Percentiles rank a stretch among this genome's conserved stretches.
Conservation (phyloP, 2,329 filamentous ascomycete genomes). For the Dactylonectria estremocensis region DNA sequence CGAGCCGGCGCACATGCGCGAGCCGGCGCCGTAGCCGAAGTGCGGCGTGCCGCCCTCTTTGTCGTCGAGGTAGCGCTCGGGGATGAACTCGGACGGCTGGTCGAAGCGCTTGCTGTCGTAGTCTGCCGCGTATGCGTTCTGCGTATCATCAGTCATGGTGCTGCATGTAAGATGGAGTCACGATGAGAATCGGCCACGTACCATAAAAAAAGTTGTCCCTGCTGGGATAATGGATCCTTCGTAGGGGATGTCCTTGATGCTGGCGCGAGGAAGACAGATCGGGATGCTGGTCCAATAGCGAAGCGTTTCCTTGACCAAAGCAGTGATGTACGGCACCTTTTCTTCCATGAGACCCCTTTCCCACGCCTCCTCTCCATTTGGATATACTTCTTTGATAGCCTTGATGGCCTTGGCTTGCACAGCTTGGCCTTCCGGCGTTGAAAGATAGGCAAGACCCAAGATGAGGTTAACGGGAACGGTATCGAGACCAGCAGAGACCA, state of each 20-base stretch:
- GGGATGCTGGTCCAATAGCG: slow-evolving; percentile 87
- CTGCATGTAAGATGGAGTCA: not conserved
- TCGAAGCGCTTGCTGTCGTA: slow-evolving; percentile 81
- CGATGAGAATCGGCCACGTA: slow-evolving; percentile 44
- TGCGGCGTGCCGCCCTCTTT: slow-evolving; percentile 71
- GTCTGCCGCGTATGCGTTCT: slow-evolving; percentile 82
- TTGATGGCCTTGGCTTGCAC: slow-evolving; percentile 79
- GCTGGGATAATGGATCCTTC: slow-evolving; percentile 78
- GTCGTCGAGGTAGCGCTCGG: slow-evolving; percentile 77
- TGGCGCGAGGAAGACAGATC: slow-evolving; percentile 81
- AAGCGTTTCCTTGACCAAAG: slow-evolving; percentile 83
- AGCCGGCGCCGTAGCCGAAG: slow-evolving; percentile 74
- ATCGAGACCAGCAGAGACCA: slow-evolving; percentile 86
- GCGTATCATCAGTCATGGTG: not conserved
- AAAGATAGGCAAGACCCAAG: slow-evolving; percentile 84
- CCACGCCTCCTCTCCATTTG: slow-evolving; percentile 84
- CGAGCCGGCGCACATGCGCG: slow-evolving; percentile 74
- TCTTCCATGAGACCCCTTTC: slow-evolving; percentile 80
- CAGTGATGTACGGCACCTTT: slow-evolving; percentile 83
- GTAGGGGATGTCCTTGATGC: slow-evolving; percentile 80
- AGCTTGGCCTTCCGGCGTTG: slow-evolving; percentile 75
- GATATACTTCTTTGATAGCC: slow-evolving; percentile 81
- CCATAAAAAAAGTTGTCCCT: slow-evolving; percentile 86
- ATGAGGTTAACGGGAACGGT: slow-evolving; percentile 86
- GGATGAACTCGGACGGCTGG: slow-evolving; percentile 73